Base-by-base conservation (phyloP, 129 eudicot genomes). In the Smallanthus sonchifolius region DNA sequence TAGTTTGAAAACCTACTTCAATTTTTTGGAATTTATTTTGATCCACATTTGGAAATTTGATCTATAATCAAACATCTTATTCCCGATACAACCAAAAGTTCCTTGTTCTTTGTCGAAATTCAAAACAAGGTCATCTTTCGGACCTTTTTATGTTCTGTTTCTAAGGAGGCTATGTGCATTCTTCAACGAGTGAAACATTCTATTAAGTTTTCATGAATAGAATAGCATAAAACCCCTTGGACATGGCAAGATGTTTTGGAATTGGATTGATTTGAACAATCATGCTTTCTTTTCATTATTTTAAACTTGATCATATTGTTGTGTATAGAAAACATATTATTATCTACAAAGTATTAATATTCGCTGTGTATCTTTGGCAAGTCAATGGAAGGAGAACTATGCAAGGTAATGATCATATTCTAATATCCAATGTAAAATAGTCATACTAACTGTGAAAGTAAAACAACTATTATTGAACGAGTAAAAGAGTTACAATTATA, bases 321-420 rank as follows among this genome's bases (percentile, higher is more conserved):
- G 60, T 54, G 45, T 30, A 13, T 43, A 67, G 45, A 39, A 10
- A 49, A 76, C 11, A 65, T 52, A 35, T 20, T 48, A 35, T 14
- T 49, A 42, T 51, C 24, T 55, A 47, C 47, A 39, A 55, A 54
- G 15, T 40, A 38, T 42, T 76, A 45, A 66, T 52, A 67, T 28
- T 45, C 20, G 44, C 52, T 52, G 73, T 40, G 55, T 66, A 16
- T 74, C 48, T 44, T 61, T 60, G 70, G 47, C 61, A 28, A 28
- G 77, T 73, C 42, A 16, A 15, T 15, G 78, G 61, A 42, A 60
- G 78, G 19, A 60, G 45, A 40, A 49, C 44, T 39, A 39, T 75
- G 65, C 13, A 19, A 37, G 74, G 55, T 75, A 39, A 54, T 65
- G 20, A 39, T 40, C 35, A 66, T 51, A 51, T 45, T 75, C 30